Percentiles rank a stretch among this genome's conserved stretches.
phyloP scores from a whole-genome alignment of 306 rosid genomes.

The Morella rubra region DNA sequence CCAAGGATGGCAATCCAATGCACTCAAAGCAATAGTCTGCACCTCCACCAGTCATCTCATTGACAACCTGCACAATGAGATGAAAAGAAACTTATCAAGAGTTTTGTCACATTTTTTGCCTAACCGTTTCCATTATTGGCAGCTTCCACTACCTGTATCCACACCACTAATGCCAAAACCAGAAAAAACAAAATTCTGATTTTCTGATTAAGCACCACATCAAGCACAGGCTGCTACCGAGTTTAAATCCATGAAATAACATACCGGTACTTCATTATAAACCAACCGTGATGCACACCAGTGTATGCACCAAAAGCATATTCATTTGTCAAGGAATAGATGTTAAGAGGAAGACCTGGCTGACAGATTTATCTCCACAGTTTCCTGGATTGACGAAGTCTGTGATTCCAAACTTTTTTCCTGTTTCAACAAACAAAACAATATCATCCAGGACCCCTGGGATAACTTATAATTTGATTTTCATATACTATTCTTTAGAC shows the following conservation, averaged over 20 bases:
- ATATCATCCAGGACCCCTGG: not conserved
- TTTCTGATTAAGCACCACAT: not conserved
- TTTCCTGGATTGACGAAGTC: conserved; percentile 51
- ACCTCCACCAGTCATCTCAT: conserved; percentile 68
- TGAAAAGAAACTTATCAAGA: not conserved
- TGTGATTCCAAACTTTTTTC: conserved; percentile 76
- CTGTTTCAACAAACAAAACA: conserved; percentile 32
- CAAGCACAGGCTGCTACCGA: not conserved
- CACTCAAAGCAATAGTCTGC: conserved; percentile 90
- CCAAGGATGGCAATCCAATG: conserved; percentile 68
- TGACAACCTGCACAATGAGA: conserved; percentile 46
- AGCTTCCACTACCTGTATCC: not conserved
- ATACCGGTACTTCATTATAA: not conserved
- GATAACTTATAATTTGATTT: not conserved
- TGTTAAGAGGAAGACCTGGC: conserved; percentile 52
- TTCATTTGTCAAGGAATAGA: not conserved
- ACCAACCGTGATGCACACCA: not conserved
- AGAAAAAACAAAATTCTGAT: not conserved
- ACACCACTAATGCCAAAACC: not conserved
- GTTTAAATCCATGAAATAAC: not conserved
- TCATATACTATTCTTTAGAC: not conserved
- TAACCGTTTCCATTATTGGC: not conserved
- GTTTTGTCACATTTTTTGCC: too few species aligned
- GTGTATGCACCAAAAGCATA: not conserved
- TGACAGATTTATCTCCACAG: conserved; percentile 55